Evolutionary conservation across 441 rosid species (phyloP), one percentile per base, ranked within the genome.

Genomic region (Erodium texanum): DNA sequence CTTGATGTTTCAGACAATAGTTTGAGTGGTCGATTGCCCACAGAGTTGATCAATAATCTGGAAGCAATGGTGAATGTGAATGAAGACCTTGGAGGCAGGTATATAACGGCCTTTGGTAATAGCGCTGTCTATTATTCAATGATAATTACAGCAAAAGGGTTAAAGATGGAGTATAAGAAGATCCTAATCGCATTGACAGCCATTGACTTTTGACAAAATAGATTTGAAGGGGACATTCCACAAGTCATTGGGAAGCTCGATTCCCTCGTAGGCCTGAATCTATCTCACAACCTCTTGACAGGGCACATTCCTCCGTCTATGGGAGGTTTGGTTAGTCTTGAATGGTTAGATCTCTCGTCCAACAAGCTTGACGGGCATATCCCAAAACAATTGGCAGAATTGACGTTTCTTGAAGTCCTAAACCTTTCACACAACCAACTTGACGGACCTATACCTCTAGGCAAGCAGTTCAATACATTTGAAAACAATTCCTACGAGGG

Each of bases 331-430:
- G 15, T 14, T 3, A 18, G 15, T 2, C 64, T 74, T 0, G 78
- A 77, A 32, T 71, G 41, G 36, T 29, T 74, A 4, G 81, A 77
- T 56, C 66, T 77, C 5, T 77, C 81, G 41, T 70, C 66, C 36
- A 77, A 77, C 56, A 32, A 24, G 52, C 74, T 77, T 5, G 19
- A 11, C 1, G 78, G 80, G 2, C 58, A 38, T 0, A 80, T 80
- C 24, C 80, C 79, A 1, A 16, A 0, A 10, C 9, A 78, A 5
- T 61, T 78, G 14, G 36, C 66, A 34, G 20, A 5, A 10, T 45
- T 77, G 66, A 65, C 29, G 0, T 80, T 75, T 29, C 72, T 77
- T 8, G 10, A 6, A 14, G 45, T 56, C n/a, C 12, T 77, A 7
- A 74, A 68, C 41, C 18, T 77, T 24, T 64, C 80, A 1, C 3